Evolutionary conservation across 2,329 filamentous ascomycete genomes (phyloP), one percentile per base, ranked within the genome.

Genomic region (Paecilomyces formosus): DNA sequence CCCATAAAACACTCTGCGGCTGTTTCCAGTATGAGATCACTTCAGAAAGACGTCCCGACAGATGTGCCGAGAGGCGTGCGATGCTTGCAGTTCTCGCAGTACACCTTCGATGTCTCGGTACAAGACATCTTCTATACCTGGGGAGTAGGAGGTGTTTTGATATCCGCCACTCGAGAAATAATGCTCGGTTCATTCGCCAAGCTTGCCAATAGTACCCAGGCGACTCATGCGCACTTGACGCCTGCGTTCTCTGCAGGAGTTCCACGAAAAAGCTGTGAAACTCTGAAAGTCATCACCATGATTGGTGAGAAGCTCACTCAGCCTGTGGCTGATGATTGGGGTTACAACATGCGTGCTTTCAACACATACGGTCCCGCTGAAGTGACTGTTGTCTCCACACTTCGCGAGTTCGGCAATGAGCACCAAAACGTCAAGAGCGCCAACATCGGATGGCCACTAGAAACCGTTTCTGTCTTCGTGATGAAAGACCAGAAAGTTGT

Each of bases 351-450:
- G 58, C 60, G 66, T n/a, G 65, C 71, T 1, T 71, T 67, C 60
- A 76, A 77, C 57, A 68, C 70, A 1, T 78, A 77, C 53, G 75
- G 75, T 0, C 74, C 75, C 3, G 69, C 72, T 2, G 75, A 78
- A 59, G 68, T 65, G 3, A 72, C 70, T 1, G 66, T 73, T 21
- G 66, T 71, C 15, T 70, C 69, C 2, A 74, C 72, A 1, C 61
- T 70, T 9, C 60, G 66, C 12, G 66, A 68, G 33, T 69, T 71
- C 58, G 69, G 64, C 24, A 66, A 65, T 21, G 58, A 61, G 52
- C 62, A 63, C 30, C 66, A 65, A 26, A 50, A 58, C 13, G 52
- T 68, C 26, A 69, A 64, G 53, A 69, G 70, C 56, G 64, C 63
- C 24, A 72, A 72, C 55, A 65, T 74, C 45, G 71, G 70, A 13